A percentile compares a stretch with the other conserved stretches of the same genome.
phyloP scores from a whole-genome alignment of 257 asterid species.

The Echites panduratus region DNA sequence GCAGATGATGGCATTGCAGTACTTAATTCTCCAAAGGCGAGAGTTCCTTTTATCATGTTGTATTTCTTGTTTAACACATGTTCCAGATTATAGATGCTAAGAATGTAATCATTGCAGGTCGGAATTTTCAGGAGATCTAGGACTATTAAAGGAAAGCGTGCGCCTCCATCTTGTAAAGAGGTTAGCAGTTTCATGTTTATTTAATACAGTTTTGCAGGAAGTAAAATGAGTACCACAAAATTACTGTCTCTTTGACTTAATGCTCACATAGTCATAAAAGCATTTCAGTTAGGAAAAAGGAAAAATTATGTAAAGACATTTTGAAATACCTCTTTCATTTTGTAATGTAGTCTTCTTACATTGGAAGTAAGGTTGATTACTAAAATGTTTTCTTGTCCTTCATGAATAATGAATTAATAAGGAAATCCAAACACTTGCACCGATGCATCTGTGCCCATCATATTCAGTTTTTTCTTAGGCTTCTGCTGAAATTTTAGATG shows the following conservation, averaged over 20 bases:
- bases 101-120: slow-evolving; percentile 48
- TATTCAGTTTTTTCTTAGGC: neutral
- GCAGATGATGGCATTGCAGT: slow-evolving; percentile 68
- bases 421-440: neutral
- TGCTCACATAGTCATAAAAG: no score
- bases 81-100: slow-evolving; percentile 8
- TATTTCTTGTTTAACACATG: slow-evolving; percentile 3
- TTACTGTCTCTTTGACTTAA: no score
- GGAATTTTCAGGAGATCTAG: slow-evolving; percentile 83
- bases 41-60: slow-evolving; percentile 9
- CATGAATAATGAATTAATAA: neutral
- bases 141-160: slow-evolving; percentile 72
- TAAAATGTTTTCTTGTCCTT: neutral
- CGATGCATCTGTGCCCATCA: neutral
- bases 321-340: neutral
- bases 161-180: slow-evolving; percentile 87
- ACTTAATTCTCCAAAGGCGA: slow-evolving; percentile 77
- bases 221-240: neutral
- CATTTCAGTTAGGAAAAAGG: neutral
- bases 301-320: no score
- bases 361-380: neutral
- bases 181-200: slow-evolving; percentile 29
- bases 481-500: neutral
- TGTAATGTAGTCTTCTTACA: neutral
- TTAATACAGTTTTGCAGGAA: neutral